A percentile compares a stretch with the other conserved stretches of the same genome.
These are phyloP conservation scores for Globisporangium okanoganense DNA, from an alignment of 352 stramenopile species.

Conservation along the genomic window DNA sequence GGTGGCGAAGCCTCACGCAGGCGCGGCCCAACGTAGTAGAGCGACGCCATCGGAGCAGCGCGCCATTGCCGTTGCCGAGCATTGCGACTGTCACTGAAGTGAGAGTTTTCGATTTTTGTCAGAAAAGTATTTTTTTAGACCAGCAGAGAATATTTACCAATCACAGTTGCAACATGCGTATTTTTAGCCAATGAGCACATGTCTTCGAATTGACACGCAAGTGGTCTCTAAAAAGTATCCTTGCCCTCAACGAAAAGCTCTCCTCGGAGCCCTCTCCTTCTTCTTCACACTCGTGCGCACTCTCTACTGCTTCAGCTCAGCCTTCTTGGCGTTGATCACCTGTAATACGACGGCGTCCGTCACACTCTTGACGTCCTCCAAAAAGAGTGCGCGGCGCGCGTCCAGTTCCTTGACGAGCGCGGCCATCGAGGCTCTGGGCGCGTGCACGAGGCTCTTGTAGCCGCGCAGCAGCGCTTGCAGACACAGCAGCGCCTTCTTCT, in stretches of 20 bases:
- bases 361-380: conserved; percentile 48
- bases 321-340: conserved; percentile 60
- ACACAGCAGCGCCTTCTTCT: conserved; percentile 70
- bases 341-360: conserved; percentile 56
- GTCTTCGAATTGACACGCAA: no score
- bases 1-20: no score
- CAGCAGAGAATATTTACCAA: background rate
- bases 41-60: background rate
- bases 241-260: background rate
- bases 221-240: background rate
- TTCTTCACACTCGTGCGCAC: background rate
- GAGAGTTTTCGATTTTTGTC: background rate
- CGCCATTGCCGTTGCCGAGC: background rate
- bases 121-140: background rate
- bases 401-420: conserved; percentile 34
- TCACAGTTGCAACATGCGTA: background rate
- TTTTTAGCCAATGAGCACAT: no score
- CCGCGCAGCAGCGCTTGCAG: conserved; percentile 72
- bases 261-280: no score
- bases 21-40: background rate
- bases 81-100: no score
- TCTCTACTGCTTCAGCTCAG: conserved; percentile 50
- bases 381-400: conserved; percentile 34
- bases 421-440: conserved; percentile 7
- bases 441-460: conserved; percentile 28